phyloP scores from a whole-genome alignment of 495 filamentous ascomycete genomes.

The Aspergillus kassunensis region DNA sequence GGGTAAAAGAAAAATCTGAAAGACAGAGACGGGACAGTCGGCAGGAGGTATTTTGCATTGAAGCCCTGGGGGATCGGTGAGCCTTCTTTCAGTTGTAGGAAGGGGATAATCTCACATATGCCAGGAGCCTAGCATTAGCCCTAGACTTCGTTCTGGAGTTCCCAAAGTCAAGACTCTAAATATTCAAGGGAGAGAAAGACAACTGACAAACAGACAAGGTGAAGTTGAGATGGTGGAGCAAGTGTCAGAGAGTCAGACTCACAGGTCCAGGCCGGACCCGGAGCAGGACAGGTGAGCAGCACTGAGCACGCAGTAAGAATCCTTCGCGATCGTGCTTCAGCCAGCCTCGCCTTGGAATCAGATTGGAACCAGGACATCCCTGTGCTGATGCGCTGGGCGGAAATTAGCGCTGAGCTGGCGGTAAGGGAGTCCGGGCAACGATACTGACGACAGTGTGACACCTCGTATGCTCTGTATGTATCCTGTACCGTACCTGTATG shows the following conservation, averaged over 20 bases:
- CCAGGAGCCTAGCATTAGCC: constrained; percentile 16
- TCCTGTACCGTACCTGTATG: too few species aligned
- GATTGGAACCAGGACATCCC: constrained; percentile 1
- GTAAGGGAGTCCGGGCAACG: constrained; percentile 49
- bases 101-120: constrained; percentile 13
- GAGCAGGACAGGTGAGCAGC: too few species aligned
- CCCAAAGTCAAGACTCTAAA: too few species aligned
- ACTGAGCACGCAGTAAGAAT: background rate
- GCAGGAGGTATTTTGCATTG: constrained; percentile 5
- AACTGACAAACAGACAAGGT: too few species aligned
- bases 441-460: constrained; percentile 10
- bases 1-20: constrained; percentile 11
- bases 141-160: too few species aligned
- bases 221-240: too few species aligned
- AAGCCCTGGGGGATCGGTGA: constrained; percentile 5
- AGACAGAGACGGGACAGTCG: constrained; percentile 19
- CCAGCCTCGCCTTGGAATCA: constrained; percentile 21
- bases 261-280: too few species aligned
- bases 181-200: too few species aligned
- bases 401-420: constrained; percentile 32
- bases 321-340: constrained; percentile 22
- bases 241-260: too few species aligned
- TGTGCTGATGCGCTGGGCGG: constrained; percentile 8
- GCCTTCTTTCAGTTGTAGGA: constrained; percentile 5
- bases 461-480: background rate